These are phyloP conservation scores for Tulasnella sp. DNA, from an alignment of 768 basidiomycete species.

Conservation along the genomic window DNA sequence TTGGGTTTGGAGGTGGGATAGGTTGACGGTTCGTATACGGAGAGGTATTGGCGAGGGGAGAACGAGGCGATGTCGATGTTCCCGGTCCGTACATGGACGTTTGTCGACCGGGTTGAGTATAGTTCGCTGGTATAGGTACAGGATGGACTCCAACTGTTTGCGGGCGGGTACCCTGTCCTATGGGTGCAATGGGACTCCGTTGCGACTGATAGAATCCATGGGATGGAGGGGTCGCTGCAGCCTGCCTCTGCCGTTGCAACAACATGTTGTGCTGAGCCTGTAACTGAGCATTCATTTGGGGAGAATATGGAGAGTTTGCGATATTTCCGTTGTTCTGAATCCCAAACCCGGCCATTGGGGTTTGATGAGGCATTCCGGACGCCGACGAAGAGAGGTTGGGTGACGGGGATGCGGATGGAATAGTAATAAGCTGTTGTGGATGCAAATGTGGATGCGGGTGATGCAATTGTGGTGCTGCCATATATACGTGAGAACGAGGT, in stretches of 20 bases:
- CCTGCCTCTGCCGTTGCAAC: background rate
- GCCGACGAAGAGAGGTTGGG: constrained; percentile 17
- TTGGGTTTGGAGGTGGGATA: constrained; percentile 15
- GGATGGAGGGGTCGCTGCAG: background rate
- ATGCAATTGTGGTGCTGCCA: constrained; percentile 21
- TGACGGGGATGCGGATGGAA: constrained; percentile 26
- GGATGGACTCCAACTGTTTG: background rate
- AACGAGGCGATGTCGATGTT: background rate
- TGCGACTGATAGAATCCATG: background rate
- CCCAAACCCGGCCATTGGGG: background rate
- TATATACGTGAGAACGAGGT: constrained; percentile 9
- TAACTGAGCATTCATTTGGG: constrained; percentile 16
- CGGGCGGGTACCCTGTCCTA: background rate
- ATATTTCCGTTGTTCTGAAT: background rate
- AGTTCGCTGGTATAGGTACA: background rate
- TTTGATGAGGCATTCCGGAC: background rate
- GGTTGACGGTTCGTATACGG: background rate
- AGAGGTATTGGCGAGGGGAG: background rate
- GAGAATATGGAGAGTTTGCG: background rate
- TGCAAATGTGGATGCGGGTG: constrained; percentile 26
- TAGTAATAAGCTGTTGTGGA: constrained; percentile 23
- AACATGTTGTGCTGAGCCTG: constrained; percentile 4
- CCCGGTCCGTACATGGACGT: background rate
- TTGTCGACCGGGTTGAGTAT: background rate
- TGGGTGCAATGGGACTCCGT: background rate